Evolutionary conservation across 495 filamentous ascomycete genomes (phyloP), one percentile per base, ranked within the genome.

Genomic region (Xylaria palmicola): DNA sequence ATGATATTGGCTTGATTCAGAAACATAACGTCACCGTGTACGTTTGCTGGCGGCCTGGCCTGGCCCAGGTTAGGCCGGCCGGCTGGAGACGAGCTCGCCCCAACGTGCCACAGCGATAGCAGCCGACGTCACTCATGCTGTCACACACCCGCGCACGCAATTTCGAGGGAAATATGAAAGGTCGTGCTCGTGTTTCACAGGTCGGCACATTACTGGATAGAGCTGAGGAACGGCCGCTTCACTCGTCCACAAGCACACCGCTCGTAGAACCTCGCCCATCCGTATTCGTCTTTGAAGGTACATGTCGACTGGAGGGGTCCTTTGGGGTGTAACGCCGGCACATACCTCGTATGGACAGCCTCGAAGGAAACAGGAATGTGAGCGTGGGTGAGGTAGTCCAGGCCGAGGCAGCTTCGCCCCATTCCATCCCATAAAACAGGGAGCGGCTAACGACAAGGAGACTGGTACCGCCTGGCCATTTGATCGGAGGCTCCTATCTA

Each of bases 111-210:
- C 53, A 44, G 34, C 34, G 30, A n/a, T 24, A 17, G 45, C 44
- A 20, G 27, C 17, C 44, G 48, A 60, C 57, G 48, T 60, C 57
- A 60, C 57, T 27, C 27, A 40, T 27, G 49, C 12, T 4, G 56
- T 50, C 56, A 51, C 57, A 60, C 47, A 36, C 32, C 34, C 17
- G 36, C 17, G 36, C 19, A 27, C 12, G 7, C 29, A 51, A 60
- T 52, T 24, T 43, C 19, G 2, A 51, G 29, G 9, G 27, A 36
- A 17, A 44, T 39, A 52, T 17, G 37, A 30, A 20, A 22, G n/a
- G 6, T 19, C 44, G 37, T 52, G 45, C n/a, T 44, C n/a, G 36
- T 44, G 47, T 60, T 26, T 51, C 48, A 60, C 48, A 43, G 26
- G 37, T 29, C 52, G 13, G 34, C 15, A 32, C n/a, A 29, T 40